Evolutionary conservation across 495 filamentous ascomycete genomes (phyloP).

Genomic region (Penicillium cosmopolitanum): DNA sequence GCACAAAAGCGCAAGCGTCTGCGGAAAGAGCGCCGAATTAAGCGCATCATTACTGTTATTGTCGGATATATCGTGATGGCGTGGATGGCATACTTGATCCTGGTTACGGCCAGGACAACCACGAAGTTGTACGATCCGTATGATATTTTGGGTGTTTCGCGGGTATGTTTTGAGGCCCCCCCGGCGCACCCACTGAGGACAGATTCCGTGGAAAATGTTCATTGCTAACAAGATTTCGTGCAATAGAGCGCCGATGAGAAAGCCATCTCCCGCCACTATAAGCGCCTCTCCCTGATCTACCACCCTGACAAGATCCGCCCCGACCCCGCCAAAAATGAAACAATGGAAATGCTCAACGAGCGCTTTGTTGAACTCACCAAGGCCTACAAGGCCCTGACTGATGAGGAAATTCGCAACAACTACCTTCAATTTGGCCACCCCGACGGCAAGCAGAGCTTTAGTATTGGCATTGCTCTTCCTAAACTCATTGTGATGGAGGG

Average conservation of each 20-base stretch:
- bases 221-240: background rate
- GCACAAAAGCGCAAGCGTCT: slow-evolving; percentile 83
- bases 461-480: slow-evolving; percentile 95
- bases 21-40: slow-evolving; percentile 85
- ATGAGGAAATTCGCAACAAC: slow-evolving; percentile 96
- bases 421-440: slow-evolving; percentile 94
- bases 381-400: slow-evolving; percentile 95
- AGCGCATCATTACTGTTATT: slow-evolving; percentile 77
- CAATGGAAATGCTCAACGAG: slow-evolving; percentile 79
- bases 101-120: slow-evolving; percentile 70
- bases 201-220: background rate
- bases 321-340: slow-evolving; percentile 86
- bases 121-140: slow-evolving; percentile 95
- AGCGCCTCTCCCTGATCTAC: slow-evolving; percentile 78
- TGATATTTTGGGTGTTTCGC: slow-evolving; percentile 83
- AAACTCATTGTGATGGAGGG: slow-evolving; percentile 91
- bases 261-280: slow-evolving; percentile 87
- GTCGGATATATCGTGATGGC: slow-evolving; percentile 83
- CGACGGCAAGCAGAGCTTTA: slow-evolving; percentile 96
- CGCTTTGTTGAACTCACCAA: slow-evolving; percentile 93
- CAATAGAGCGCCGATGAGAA: slow-evolving; percentile 78
- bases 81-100: slow-evolving; percentile 90
- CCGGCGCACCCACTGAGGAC: background rate
- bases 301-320: slow-evolving; percentile 91
- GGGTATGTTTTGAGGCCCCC: slow-evolving; percentile 52